Evolutionary conservation across 345 rosid species (phyloP), one percentile per base, ranked within the genome.

Genomic region (Gossypium bickii): DNA sequence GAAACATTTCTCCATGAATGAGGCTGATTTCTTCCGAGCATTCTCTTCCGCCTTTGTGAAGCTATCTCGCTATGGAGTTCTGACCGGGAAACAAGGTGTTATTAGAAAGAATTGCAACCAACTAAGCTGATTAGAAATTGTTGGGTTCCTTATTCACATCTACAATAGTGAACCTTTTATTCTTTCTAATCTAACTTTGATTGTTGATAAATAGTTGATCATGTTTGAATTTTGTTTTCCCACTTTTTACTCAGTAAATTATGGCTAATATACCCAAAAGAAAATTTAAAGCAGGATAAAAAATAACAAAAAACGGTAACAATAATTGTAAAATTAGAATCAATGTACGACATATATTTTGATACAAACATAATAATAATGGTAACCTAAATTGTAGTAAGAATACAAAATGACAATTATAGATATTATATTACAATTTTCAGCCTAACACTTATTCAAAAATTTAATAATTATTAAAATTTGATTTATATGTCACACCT

Each of bases 21-120:
- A 80, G 34, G 71, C 70, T 25, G 80, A 79, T 60, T 85, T 85
- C 80, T 80, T 85, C 51, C 74, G 51, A 48, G 83, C 80, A 0
- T 85, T 85, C 70, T 76, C 84, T 56, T 85, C 87, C 11, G 85
- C 83, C 17, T 85, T 85, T 71, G 80, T 80, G 12, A 85, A 85
- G 59, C 63, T 85, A 29, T 82, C 87, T 63, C 49, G 77, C 29
- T 74, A 78, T 49, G 74, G 67, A 1, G 85, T 85, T 61, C 68
- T 85, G 25, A 80, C 83, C 0, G 84, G 87, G 47, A 52, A 62
- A 27, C 61, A 76, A 49, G 87, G 87, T 63, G 74, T 72, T 6
- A 55, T 82, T 53, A 80, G 87, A 80, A 78, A 72, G 70, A 76
- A 71, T 12, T 85, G 87, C 74, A 74, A 82, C 74, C 70, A 70